Evolutionary conservation across 108 stramenopile species (phyloP), one percentile per base, ranked within the genome.

Genomic region (Cyclostephanos invisitatus): DNA sequence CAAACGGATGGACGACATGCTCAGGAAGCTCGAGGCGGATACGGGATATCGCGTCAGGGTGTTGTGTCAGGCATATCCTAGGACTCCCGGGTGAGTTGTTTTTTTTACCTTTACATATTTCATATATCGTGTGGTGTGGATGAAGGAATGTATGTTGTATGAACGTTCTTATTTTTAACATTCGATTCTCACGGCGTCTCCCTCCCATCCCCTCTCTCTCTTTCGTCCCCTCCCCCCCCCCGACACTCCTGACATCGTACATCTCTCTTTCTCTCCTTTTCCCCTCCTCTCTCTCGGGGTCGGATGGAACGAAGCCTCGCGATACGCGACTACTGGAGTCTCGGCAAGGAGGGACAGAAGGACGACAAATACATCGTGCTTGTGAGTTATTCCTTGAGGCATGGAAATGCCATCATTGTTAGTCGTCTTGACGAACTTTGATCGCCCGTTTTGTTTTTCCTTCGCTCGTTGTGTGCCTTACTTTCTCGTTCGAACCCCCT

Each of bases 291-390:
- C 24, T 4, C 38, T 44, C 42, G n/a, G 2, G 17, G 18, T 24
- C 7, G 0, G 32, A 32, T 32, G 3, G 32, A 32, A 4, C 32
- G 3, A 18, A 68, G 71, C 4, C 67, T 89, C 27, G 86, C 85
- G 5, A 85, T 85, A 67, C 78, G 88, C 29, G 93, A 94, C 70
- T 94, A 94, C 62, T 94, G 93, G 93, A 84, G 85, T 75, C 67
- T 94, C n/a, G 93, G 90, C 10, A 94, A 91, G 68, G 93, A 94
- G 64, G 90, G 84, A 61, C 86, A 88, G 67, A 93, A 93, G 68
- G 93, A 94, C 66, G 93, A 94, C 81, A 94, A 94, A 63, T 94
- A 91, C 74, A 71, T 94, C 25, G 89, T 94, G 3, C 74, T 94
- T 38, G 88, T 72, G 32, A 62, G 71, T 72, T 40, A 24, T 46